These are phyloP conservation scores for Euphorbia celastroides DNA, from an alignment of 441 rosid species.

Conservation along the genomic window DNA sequence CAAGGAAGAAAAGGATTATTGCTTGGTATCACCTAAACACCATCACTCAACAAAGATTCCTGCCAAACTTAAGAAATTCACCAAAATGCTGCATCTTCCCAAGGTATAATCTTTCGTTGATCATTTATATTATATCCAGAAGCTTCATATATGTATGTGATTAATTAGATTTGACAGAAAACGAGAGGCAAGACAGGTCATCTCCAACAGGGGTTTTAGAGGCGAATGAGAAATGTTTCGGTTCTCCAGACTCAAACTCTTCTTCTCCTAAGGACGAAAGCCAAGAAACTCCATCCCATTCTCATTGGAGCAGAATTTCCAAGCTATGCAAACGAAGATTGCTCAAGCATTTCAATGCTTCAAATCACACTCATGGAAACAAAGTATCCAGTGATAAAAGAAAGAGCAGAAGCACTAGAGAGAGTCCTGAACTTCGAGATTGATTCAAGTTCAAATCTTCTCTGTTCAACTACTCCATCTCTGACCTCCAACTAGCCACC, in stretches of 20 bases:
- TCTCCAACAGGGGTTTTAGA: constrained; percentile 77
- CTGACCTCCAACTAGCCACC: constrained; percentile 63
- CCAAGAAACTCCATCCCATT: constrained; percentile 31
- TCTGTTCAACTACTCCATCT: constrained; percentile 44
- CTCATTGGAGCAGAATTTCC: constrained; percentile 67
- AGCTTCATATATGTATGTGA: too few species aligned
- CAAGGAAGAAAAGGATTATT: constrained; percentile 31
- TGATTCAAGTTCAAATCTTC: constrained; percentile 56
- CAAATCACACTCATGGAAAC: constrained; percentile 35
- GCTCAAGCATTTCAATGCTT: constrained; percentile 42
- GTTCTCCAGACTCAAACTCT: constrained; percentile 19
- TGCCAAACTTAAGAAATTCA: constrained; percentile 26
- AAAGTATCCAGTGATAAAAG: constrained; percentile 23
- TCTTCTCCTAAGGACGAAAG: constrained; percentile 7
- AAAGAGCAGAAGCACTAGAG: constrained; percentile 37
- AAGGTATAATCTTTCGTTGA: constrained; percentile 31
- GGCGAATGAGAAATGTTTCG: constrained; percentile 38
- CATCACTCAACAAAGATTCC: constrained; percentile 21
- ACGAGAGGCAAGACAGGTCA: constrained; percentile 33
- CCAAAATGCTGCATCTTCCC: constrained; percentile 39
- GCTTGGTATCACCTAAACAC: constrained; percentile 19
- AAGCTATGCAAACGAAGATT: constrained; percentile 61
- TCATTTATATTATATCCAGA: too few species aligned
- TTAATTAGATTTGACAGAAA: constrained; percentile 51
- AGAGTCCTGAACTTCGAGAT: constrained; percentile 39